These are phyloP conservation scores for Rhamnella rubrinervis DNA, from an alignment of 331 rosid genomes.

Conservation along the genomic window DNA sequence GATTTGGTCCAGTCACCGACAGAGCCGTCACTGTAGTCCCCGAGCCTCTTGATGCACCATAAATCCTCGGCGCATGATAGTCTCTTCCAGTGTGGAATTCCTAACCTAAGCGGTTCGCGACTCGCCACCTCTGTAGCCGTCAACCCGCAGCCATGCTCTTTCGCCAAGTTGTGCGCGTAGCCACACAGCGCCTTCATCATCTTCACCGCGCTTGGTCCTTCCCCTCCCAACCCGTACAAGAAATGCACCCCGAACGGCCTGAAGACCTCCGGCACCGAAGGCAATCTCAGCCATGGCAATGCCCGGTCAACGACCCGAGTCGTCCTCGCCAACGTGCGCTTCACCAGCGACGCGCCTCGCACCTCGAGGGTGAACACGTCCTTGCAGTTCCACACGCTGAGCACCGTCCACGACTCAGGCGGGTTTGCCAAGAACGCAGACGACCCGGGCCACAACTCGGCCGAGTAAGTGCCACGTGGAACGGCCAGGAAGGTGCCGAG, in stretches of 20 bases:
- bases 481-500: conserved; percentile 92
- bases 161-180: conserved; percentile 75
- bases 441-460: conserved; percentile 57
- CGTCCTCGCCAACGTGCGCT: conserved; percentile 49
- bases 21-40: conserved; percentile 81
- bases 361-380: conserved; percentile 76
- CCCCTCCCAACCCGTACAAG: conserved; percentile 81
- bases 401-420: conserved; percentile 81
- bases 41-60: conserved; percentile 87
- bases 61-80: conserved; percentile 75
- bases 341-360: conserved; percentile 68
- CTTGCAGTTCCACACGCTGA: conserved; percentile 86
- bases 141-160: conserved; percentile 62
- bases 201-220: conserved; percentile 59
- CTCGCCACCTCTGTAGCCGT: conserved; percentile 83
- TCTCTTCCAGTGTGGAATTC: conserved; percentile 90
- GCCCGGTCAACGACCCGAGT: conserved; percentile 68
- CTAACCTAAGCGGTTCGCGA: conserved; percentile 53
- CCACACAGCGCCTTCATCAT: conserved; percentile 63
- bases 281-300: conserved; percentile 66
- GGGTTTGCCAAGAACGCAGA: conserved; percentile 50
- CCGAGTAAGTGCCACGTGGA: conserved; percentile 42
- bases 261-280: conserved; percentile 76
- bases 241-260: conserved; percentile 79
- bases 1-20: conserved; percentile 98